These are phyloP conservation scores for Tolypocladium capitatum DNA, from an alignment of 2,329 filamentous ascomycete genomes.

Conservation along the genomic window DNA sequence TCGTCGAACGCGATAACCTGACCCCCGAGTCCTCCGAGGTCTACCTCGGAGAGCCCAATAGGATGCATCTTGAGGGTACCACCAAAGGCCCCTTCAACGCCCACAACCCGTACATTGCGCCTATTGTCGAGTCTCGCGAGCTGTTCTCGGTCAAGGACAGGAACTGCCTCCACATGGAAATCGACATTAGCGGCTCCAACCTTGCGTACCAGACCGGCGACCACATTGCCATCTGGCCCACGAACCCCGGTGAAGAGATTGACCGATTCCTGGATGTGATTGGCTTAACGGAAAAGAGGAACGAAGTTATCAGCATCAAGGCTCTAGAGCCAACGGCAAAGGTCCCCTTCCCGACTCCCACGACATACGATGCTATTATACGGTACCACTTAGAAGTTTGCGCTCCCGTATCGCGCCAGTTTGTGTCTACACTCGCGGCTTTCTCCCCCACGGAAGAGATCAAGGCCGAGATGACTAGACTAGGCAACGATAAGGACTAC, in stretches of 20 bases:
- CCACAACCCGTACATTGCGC: constrained; percentile 94
- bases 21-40: constrained; percentile 65
- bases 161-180: constrained; percentile 93
- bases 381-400: constrained; percentile 97
- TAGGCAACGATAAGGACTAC: constrained; percentile 88
- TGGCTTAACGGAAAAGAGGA: constrained; percentile 60
- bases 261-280: constrained; percentile 76
- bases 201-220: constrained; percentile 92
- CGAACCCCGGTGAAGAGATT: constrained; percentile 83
- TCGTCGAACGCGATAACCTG: constrained; percentile 63
- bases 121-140: constrained; percentile 81
- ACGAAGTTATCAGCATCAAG: constrained; percentile 78
- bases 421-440: constrained; percentile 71
- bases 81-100: constrained; percentile 86
- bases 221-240: constrained; percentile 95
- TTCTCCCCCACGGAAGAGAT: constrained; percentile 76
- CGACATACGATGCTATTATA: constrained; percentile 84
- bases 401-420: constrained; percentile 90
- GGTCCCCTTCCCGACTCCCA: constrained; percentile 93
- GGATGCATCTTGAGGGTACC: constrained; percentile 77
- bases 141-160: constrained; percentile 79
- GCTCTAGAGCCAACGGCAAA: constrained; percentile 89
- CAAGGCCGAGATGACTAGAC: constrained; percentile 78
- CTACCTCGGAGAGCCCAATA: constrained; percentile 92
- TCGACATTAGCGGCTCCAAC: constrained; percentile 81